A percentile compares a stretch with the other conserved stretches of the same genome.
Conservation (phyloP, 2,329 filamentous ascomycete species). For the Davidsoniella virescens region DNA sequence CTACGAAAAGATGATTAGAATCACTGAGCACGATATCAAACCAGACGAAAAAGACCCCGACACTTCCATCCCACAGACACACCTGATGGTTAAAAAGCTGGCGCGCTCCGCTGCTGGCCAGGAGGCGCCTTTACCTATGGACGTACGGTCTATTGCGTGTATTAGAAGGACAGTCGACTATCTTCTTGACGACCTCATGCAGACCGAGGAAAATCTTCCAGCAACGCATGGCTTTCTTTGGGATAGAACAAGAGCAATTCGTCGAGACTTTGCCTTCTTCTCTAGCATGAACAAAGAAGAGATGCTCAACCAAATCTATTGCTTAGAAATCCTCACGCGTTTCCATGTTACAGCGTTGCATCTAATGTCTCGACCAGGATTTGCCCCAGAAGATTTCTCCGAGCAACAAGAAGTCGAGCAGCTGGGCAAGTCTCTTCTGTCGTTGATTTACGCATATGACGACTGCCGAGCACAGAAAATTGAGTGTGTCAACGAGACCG, state of each 20-base stretch:
- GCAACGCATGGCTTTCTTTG: slow-evolving; percentile 47
- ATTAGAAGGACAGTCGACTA: slow-evolving; percentile 47
- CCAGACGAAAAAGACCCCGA: slow-evolving; percentile 34
- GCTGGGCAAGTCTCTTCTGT: slow-evolving; percentile 47
- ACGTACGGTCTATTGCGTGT: slow-evolving; percentile 44
- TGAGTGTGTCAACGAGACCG: slow-evolving; percentile 43
- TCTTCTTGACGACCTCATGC: slow-evolving; percentile 42
- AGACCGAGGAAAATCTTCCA: slow-evolving; percentile 37
- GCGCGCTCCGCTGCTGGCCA: slow-evolving; percentile 52
- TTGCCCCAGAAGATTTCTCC: slow-evolving; percentile 43
- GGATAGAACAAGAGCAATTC: slow-evolving; percentile 51
- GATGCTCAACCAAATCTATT: slow-evolving; percentile 42
- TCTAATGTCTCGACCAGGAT: slow-evolving; percentile 39
- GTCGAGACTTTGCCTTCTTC: slow-evolving; percentile 53
- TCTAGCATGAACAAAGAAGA: slow-evolving; percentile 42
- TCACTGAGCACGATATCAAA: slow-evolving; percentile 43
- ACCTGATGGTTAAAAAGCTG: slow-evolving; percentile 49
- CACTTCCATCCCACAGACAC: slow-evolving; percentile 30
- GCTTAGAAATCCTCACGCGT: slow-evolving; percentile 47
- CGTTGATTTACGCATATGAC: slow-evolving; percentile 49
- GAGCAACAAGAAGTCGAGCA: slow-evolving; percentile 54
- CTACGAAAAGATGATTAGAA: slow-evolving; percentile 46
- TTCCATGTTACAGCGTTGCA: slow-evolving; percentile 52
- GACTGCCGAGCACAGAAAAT: slow-evolving; percentile 44
- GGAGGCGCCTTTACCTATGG: slow-evolving; percentile 50